Conservation (phyloP, 140 eudicot genomes). For the Oenanthe javanica region DNA sequence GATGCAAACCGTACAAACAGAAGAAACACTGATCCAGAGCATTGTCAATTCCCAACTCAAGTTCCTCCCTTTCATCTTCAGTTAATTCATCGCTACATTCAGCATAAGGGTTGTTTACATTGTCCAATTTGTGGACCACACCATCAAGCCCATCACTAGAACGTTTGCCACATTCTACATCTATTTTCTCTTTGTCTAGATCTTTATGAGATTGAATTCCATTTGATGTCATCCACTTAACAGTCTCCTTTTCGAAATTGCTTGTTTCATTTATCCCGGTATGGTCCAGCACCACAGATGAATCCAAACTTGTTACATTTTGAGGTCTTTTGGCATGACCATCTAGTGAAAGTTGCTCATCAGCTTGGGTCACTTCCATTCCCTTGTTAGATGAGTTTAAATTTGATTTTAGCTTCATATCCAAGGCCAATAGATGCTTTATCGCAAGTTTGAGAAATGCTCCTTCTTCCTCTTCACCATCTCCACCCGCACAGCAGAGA, state of each 20-base stretch:
- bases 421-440: constrained; percentile 77
- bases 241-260: constrained; percentile 22
- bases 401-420: constrained; percentile 81
- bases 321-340: constrained; percentile 20
- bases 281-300: constrained; percentile 19
- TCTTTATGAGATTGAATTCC: constrained; percentile 24
- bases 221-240: constrained; percentile 17
- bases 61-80: constrained; percentile 92
- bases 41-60: constrained; percentile 72
- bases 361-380: constrained; percentile 28
- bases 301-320: constrained; percentile 15
- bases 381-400: constrained; percentile 33
- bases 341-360: constrained; percentile 41
- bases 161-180: constrained; percentile 15
- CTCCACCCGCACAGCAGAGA: constrained; percentile 75
- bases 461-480: constrained; percentile 82
- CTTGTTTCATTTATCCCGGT: constrained; percentile 18
- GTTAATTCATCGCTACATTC: constrained; percentile 48
- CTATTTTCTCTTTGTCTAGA: constrained; percentile 17
- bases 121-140: constrained; percentile 25
- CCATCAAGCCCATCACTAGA: constrained; percentile 12
- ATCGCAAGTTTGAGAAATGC: constrained; percentile 93
- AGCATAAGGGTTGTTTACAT: constrained; percentile 17
- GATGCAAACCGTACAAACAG: constrained; percentile 90
- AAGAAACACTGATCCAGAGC: constrained; percentile 92